These are phyloP conservation scores for Rosellinia necatrix DNA, from an alignment of 2,329 filamentous ascomycete species.

Conservation along the genomic window DNA sequence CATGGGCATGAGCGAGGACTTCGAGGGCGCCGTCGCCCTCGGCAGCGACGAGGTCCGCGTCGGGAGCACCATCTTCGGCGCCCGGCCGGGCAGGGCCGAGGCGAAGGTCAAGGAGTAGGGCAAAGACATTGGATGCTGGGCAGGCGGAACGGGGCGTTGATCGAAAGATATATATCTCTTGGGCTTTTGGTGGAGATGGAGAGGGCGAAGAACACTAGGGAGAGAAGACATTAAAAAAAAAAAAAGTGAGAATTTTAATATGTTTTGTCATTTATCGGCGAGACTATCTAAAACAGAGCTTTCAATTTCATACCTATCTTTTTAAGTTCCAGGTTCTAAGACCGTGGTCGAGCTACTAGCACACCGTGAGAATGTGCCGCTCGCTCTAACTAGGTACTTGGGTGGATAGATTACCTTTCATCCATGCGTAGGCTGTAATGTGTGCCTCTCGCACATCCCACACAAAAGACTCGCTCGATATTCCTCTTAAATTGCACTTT, in stretches of 20 bases:
- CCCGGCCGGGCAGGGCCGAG: constrained; percentile 77
- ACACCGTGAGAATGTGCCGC: not conserved
- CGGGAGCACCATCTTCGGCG: constrained; percentile 92
- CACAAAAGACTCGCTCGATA: too few species aligned
- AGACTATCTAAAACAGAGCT: too few species aligned
- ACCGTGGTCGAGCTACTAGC: constrained; percentile 4
- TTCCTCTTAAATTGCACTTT: not conserved
- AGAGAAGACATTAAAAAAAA: not conserved
- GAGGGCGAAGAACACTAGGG: not conserved
- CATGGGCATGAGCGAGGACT: constrained; percentile 99
- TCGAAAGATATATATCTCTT: too few species aligned
- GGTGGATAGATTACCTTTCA: too few species aligned
- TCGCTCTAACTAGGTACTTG: constrained; percentile 8
- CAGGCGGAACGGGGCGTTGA: not conserved
- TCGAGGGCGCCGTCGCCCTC: constrained; percentile 81
- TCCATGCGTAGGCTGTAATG: too few species aligned
- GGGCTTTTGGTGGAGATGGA: too few species aligned
- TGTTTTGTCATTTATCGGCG: too few species aligned
- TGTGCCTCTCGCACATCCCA: not conserved
- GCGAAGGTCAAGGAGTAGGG: constrained; percentile 62
- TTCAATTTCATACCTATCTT: too few species aligned
- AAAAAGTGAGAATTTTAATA: too few species aligned
- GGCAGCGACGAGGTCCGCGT: constrained; percentile 90
- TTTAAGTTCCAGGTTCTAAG: not conserved
- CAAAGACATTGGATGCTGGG: not conserved